Evolutionary conservation across 371 early-diverging fungal genomes (phyloP).

Genomic region (Lichtheimia corymbifera): DNA sequence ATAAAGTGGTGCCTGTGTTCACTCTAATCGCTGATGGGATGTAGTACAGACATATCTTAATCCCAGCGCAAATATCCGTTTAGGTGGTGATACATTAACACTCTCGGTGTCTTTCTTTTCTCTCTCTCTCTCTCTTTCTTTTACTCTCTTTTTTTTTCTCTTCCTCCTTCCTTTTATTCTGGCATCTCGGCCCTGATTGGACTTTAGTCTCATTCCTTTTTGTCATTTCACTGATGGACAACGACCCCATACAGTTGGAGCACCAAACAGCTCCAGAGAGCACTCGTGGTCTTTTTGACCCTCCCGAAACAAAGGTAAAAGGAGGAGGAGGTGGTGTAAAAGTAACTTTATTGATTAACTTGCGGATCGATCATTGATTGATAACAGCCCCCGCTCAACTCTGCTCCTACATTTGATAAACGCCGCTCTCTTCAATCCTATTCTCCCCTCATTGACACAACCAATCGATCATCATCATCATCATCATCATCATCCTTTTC

Average conservation of each 20-base stretch:
- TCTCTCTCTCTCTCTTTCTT: neutral
- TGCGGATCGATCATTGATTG: neutral
- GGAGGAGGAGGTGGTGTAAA: neutral
- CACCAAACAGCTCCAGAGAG: slow-evolving; percentile 55
- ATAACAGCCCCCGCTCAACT: neutral
- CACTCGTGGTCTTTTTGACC: slow-evolving; percentile 49
- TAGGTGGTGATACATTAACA: neutral
- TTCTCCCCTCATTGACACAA: slow-evolving; percentile 8
- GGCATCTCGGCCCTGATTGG: slow-evolving; percentile 12
- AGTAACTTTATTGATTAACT: neutral
- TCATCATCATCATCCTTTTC: slow-evolving; percentile 15
- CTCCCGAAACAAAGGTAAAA: slow-evolving; percentile 18
- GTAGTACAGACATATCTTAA: neutral
- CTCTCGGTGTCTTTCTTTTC: slow-evolving; percentile 3
- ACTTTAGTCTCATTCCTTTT: slow-evolving; percentile 14
- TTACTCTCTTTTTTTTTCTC: neutral
- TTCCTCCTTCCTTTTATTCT: slow-evolving; percentile 8
- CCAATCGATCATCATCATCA: slow-evolving; percentile 11
- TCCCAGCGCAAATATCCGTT: neutral
- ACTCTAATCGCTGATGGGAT: too few species aligned
- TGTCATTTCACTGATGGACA: slow-evolving; percentile 24
- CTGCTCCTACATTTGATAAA: slow-evolving; percentile 2
- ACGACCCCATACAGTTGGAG: slow-evolving; percentile 26
- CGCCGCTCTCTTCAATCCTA: slow-evolving; percentile 17
- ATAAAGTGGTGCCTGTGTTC: neutral